phyloP scores from a whole-genome alignment of 768 basidiomycete species.

The Roridomyces roridus region DNA sequence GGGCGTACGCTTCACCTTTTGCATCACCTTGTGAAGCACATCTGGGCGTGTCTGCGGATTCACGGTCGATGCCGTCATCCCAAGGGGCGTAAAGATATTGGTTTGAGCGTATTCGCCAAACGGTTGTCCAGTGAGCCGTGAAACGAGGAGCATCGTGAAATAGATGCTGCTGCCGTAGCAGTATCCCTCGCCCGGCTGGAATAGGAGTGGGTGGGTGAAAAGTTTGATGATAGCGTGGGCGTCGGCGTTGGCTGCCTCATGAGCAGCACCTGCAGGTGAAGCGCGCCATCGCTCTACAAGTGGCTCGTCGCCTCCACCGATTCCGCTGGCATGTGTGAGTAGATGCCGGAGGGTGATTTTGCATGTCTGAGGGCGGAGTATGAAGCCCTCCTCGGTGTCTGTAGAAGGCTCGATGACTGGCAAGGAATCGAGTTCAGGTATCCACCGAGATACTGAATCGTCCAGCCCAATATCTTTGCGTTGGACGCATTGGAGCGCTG shows the following conservation, averaged over 20 bases:
- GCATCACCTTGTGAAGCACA: constrained; percentile 1
- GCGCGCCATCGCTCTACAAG: constrained; percentile 9
- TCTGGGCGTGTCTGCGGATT: constrained; percentile 1
- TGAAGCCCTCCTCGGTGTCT: background rate
- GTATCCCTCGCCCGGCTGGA: constrained; percentile 18
- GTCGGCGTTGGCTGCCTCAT: background rate
- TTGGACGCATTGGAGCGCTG: constrained; percentile 18
- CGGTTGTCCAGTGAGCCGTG: background rate
- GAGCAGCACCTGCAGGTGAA: constrained; percentile 2
- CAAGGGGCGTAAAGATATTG: constrained; percentile 10
- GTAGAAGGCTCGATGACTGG: constrained; percentile 4
- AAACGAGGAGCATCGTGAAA: constrained; percentile 7
- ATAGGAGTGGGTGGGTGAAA: constrained; percentile 9
- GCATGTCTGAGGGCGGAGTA: background rate
- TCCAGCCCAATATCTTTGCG: constrained; percentile 6
- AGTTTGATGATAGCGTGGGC: background rate
- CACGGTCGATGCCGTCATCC: background rate
- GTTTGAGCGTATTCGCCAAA: background rate
- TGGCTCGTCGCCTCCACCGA: constrained; percentile 7
- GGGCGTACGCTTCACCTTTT: constrained; percentile 8
- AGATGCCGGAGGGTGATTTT: constrained; percentile 23
- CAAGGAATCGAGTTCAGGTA: constrained; percentile 12
- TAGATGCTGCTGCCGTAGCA: constrained; percentile 19
- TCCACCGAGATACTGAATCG: constrained; percentile 5
- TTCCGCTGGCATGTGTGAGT: constrained; percentile 20